Evolutionary conservation across 2,329 filamentous ascomycete genomes (phyloP).

Genomic region (Calonectria hawksworthii): DNA sequence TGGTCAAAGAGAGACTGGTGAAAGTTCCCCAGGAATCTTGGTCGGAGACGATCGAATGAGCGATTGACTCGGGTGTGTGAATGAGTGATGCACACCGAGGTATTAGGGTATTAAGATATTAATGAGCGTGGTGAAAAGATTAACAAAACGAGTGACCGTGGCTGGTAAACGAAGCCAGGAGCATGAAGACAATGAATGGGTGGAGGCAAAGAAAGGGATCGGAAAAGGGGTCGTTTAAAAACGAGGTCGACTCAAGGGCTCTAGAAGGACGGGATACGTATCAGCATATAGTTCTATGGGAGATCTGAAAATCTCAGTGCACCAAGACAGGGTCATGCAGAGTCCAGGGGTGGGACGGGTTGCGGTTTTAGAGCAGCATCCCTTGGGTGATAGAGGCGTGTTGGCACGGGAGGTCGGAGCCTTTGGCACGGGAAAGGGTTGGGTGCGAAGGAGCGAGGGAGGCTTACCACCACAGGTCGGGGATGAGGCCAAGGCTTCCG

Average conservation of each 20-base stretch:
- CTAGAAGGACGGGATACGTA: slow-evolving; percentile 51
- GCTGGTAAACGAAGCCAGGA: slow-evolving; percentile 62
- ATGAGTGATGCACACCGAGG: slow-evolving; percentile 56
- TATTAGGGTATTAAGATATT: slow-evolving; percentile 70
- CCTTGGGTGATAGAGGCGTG: slow-evolving; percentile 47
- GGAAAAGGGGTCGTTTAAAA: slow-evolving; percentile 63
- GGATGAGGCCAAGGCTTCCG: slow-evolving; percentile 56
- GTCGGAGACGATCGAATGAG: slow-evolving; percentile 59
- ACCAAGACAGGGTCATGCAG: slow-evolving; percentile 34
- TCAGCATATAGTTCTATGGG: slow-evolving; percentile 48
- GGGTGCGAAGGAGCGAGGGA: slow-evolving; percentile 42
- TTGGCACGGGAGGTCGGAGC: slow-evolving; percentile 39
- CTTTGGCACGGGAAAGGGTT: slow-evolving; percentile 44
- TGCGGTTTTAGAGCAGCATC: slow-evolving; percentile 33
- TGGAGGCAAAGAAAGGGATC: slow-evolving; percentile 56
- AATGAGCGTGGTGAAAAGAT: slow-evolving; percentile 68
- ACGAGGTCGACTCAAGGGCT: slow-evolving; percentile 60
- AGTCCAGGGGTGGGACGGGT: slow-evolving; percentile 23
- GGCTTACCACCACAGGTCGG: slow-evolving; percentile 67
- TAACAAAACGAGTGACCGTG: slow-evolving; percentile 70
- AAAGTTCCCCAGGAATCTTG: slow-evolving; percentile 68
- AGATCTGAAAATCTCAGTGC: slow-evolving; percentile 39
- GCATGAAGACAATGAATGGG: slow-evolving; percentile 55
- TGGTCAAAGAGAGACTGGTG: slow-evolving; percentile 61
- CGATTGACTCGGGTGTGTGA: slow-evolving; percentile 40